A percentile compares a stretch with the other conserved stretches of the same genome.
These are phyloP conservation scores for Thalassiosira profunda DNA, from an alignment of 108 stramenopile species.

Conservation along the genomic window DNA sequence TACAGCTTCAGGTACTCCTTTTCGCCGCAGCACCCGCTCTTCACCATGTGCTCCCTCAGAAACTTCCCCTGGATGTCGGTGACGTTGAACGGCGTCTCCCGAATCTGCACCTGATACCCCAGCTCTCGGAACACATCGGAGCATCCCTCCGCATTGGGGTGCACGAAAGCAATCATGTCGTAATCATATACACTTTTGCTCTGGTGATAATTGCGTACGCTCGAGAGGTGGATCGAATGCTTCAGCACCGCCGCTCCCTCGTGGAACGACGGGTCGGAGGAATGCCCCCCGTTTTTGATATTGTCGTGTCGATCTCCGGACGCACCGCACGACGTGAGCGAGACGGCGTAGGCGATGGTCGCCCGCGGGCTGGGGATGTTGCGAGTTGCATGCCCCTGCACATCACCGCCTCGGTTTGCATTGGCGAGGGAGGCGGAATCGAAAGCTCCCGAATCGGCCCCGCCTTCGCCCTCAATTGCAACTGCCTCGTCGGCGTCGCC, in stretches of 20 bases:
- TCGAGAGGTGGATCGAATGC: slow-evolving; percentile 75
- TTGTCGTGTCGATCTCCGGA: slow-evolving; percentile 5
- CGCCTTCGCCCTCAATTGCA: not conserved
- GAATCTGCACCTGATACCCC: slow-evolving; percentile 64
- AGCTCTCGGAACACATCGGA: slow-evolving; percentile 49
- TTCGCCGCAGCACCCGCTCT: slow-evolving; percentile 96
- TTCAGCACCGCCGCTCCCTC: slow-evolving; percentile 83
- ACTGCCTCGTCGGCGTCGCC: not conserved
- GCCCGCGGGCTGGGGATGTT: slow-evolving; percentile 9
- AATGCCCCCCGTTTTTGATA: slow-evolving; percentile 14
- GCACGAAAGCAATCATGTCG: slow-evolving; percentile 82
- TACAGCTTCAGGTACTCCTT: slow-evolving; percentile 93
- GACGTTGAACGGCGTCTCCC: slow-evolving; percentile 78
- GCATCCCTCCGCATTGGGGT: slow-evolving; percentile 70
- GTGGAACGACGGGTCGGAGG: slow-evolving; percentile 52
- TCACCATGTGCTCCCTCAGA: slow-evolving; percentile 66
- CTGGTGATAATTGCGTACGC: slow-evolving; percentile 35
- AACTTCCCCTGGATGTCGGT: slow-evolving; percentile 82
- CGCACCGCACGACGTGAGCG: slow-evolving; percentile 81
- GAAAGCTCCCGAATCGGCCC: not conserved
- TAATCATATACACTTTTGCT: slow-evolving; percentile 19
- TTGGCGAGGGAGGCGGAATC: not conserved
- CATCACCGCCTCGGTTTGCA: not conserved
- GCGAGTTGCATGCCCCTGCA: not conserved
- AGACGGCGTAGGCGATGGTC: slow-evolving; percentile 83